A percentile compares a stretch with the other conserved stretches of the same genome.
These are phyloP conservation scores for Calonectria hongkongensis DNA, from an alignment of 2,329 filamentous ascomycete species.

Conservation along the genomic window DNA sequence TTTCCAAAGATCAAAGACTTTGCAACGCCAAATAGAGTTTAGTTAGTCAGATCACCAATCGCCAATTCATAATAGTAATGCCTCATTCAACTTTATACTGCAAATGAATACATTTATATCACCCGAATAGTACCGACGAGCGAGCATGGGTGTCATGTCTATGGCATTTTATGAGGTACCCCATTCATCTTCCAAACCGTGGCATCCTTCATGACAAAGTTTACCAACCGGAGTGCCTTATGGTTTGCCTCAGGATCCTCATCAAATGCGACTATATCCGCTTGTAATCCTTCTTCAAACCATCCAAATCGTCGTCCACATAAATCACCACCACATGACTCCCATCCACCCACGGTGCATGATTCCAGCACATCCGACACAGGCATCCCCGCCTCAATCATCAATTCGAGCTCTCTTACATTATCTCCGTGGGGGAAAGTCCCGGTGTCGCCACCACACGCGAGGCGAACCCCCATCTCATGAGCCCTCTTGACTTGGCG, in stretches of 20 bases:
- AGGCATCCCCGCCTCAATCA: slow-evolving; percentile 70
- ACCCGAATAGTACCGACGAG: neutral
- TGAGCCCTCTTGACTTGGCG: slow-evolving; percentile 65
- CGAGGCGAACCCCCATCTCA: slow-evolving; percentile 68
- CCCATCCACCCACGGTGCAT: slow-evolving; percentile 72
- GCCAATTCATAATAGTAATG: no score
- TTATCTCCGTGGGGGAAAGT: slow-evolving; percentile 72
- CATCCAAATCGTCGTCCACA: slow-evolving; percentile 72
- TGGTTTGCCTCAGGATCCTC: slow-evolving; percentile 29
- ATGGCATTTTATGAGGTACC: neutral
- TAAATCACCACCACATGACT: slow-evolving; percentile 71
- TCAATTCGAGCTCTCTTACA: slow-evolving; percentile 71
- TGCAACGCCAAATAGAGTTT: no score
- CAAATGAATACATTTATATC: neutral
- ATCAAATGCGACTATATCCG: slow-evolving; percentile 54
- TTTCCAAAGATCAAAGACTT: no score
- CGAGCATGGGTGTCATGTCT: neutral
- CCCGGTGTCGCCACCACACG: slow-evolving; percentile 73
- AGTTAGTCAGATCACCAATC: no score
- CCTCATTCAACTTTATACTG: no score
- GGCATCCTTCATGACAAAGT: slow-evolving; percentile 76
- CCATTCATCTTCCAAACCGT: slow-evolving; percentile 66
- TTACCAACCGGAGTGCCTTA: slow-evolving; percentile 66
- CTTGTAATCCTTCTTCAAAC: slow-evolving; percentile 66
- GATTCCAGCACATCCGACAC: slow-evolving; percentile 70